A percentile compares a stretch with the other conserved stretches of the same genome.
Evolutionary conservation across 805 yeast genomes (phyloP).

Genomic region (Starmerella potacharoeniae): DNA sequence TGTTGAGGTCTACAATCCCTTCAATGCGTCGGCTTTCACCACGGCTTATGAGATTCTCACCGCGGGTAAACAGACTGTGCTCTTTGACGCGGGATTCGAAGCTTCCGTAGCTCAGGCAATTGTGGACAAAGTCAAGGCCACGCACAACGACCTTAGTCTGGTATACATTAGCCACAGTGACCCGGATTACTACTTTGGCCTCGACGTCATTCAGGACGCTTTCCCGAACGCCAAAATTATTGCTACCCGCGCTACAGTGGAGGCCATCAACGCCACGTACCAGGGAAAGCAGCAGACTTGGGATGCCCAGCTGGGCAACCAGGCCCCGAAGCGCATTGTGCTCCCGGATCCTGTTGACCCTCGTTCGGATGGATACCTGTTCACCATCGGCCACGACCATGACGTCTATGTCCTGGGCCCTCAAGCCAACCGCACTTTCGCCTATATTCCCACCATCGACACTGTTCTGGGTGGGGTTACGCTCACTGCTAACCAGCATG

Average conservation of each 20-base stretch:
- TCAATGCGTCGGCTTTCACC: not conserved
- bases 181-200: conserved; percentile 2
- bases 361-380: not conserved
- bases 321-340: not conserved
- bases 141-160: not conserved
- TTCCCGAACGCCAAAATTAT: not conserved
- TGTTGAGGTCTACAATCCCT: not conserved
- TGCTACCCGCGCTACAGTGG: conserved; percentile 1
- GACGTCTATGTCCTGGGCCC: not conserved
- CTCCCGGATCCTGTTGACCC: not conserved
- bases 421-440: not conserved
- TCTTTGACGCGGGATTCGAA: not conserved
- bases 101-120: not conserved
- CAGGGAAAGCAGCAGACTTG: not conserved
- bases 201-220: not conserved
- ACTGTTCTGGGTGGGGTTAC: not conserved
- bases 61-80: not conserved
- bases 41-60: not conserved
- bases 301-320: not conserved
- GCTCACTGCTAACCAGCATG: not conserved
- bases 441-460: not conserved
- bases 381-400: not conserved
- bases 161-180: conserved; percentile 1
- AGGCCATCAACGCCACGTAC: not conserved
- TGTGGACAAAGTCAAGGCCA: not conserved